Base-by-base conservation (phyloP, 805 yeast genomes). In the Candida corydali region DNA sequence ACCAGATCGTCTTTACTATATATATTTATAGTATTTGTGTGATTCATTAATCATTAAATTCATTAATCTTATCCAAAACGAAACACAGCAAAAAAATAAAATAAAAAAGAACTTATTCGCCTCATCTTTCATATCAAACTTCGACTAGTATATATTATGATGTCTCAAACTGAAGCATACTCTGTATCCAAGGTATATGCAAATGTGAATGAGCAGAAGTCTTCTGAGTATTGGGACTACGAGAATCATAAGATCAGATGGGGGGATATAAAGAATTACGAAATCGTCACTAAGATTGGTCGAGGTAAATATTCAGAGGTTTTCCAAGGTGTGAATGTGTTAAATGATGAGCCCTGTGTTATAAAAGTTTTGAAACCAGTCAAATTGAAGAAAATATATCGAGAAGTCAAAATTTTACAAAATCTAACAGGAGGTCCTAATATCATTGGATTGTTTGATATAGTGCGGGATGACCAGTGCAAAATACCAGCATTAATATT, bases 221-320 rank as follows among this genome's bases (percentile, higher is more conserved):
- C 89, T 10, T 69, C 73, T 36, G 77, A 78, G 29, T 87, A 87
- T 60, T 87, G 94, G 89, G 95, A 87, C 59, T 86, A 86, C 54
- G 95, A 85, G 46, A 80, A 79, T 44, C 65, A 61, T 43, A 57
- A 57, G 40, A 63, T 65, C 32, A 53, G 54, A 29, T 67, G 73
- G 73, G 71, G 70, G 15, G 50, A 57, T 28, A 65, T 63, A 39
- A 56, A 55, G 33, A 57, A 77, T 51, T 83, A 82, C 55, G 97
- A 89, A 57, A 83, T 89, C 42, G 75, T 84, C 37, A 72, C 74
- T 44, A 86, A 88, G 61, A 82, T 89, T 14, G 97, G 97, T 10
- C 75, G 96, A 39, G 97, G 97, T 17, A 89, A 86, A 65, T 89
- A 88, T 62, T 82, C 94, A n/a, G 97, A 89, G 59, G 97, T 89